These are phyloP conservation scores for Candida sp. DNA, from an alignment of 1,139 yeast species.

Conservation along the genomic window DNA sequence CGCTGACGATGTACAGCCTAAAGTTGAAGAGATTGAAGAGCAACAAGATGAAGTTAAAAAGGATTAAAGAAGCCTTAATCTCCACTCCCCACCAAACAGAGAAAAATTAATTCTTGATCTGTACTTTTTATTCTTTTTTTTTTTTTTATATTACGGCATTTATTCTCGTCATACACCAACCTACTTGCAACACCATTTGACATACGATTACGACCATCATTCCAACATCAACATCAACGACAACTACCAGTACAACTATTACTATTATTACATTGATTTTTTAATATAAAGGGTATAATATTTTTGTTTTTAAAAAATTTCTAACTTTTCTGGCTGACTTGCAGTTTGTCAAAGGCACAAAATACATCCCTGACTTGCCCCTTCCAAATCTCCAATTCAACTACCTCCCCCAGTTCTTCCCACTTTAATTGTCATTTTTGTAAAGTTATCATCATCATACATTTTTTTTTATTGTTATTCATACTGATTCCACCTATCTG, in stretches of 20 bases:
- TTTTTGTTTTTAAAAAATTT: no score
- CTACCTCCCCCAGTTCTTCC: no score
- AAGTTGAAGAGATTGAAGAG: conserved; percentile 10
- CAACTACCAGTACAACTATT: neutral
- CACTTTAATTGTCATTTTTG: neutral
- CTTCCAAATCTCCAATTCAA: no score
- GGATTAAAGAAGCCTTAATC: no score
- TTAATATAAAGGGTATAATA: conserved; percentile 3
- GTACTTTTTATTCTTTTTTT: no score
- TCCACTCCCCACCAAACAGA: neutral
- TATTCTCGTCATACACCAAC: neutral
- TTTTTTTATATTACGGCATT: conserved; percentile 1
- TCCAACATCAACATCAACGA: neutral
- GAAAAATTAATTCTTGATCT: neutral
- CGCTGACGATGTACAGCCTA: conserved; percentile 5
- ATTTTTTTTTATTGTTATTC: neutral
- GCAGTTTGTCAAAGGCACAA: neutral
- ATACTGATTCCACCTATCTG: no score
- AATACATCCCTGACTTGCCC: no score
- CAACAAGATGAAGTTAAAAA: conserved; percentile 5
- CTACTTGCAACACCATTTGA: no score
- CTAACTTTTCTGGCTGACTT: neutral
- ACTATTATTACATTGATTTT: neutral
- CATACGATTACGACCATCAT: neutral
- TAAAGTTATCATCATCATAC: neutral